Conservation (phyloP, 345 rosid genomes). For the Camelina neglecta region DNA sequence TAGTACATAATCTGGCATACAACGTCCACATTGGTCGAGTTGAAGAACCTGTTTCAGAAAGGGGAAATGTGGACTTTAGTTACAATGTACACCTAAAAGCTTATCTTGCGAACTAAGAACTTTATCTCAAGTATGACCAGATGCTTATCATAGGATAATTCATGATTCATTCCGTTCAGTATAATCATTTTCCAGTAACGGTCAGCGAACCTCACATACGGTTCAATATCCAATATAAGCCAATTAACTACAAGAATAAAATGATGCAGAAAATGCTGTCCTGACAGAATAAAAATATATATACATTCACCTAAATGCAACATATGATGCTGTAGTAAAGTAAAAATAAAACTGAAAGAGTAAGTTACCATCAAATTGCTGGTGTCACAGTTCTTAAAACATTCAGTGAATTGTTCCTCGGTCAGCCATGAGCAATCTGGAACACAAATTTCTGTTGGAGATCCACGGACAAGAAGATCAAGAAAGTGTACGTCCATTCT, state of each 20-base stretch:
- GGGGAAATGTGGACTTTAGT: conserved; percentile 7
- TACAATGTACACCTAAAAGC: background rate
- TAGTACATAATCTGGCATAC: conserved; percentile 71
- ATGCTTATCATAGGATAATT: background rate
- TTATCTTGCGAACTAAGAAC: background rate
- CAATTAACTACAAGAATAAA: background rate
- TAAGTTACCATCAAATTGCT: conserved; percentile 65
- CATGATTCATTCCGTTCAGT: background rate
- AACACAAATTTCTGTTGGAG: conserved; percentile 71
- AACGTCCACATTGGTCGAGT: conserved; percentile 83
- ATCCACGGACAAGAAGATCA: conserved; percentile 62
- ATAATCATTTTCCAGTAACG: background rate
- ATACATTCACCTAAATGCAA: background rate
- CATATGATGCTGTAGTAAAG: background rate
- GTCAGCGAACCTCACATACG: background rate
- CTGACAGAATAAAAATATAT: background rate
- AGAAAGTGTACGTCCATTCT: conserved; percentile 60
- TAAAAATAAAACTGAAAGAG: conserved; percentile 12
- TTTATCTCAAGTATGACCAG: background rate
- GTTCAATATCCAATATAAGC: background rate
- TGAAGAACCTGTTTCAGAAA: conserved; percentile 74
- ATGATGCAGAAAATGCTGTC: background rate
- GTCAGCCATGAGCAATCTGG: conserved; percentile 90
- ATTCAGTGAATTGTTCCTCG: conserved; percentile 64
- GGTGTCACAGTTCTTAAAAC: conserved; percentile 66